Evolutionary conservation across 345 rosid genomes (phyloP).

Genomic region (Aurinia saxatilis): DNA sequence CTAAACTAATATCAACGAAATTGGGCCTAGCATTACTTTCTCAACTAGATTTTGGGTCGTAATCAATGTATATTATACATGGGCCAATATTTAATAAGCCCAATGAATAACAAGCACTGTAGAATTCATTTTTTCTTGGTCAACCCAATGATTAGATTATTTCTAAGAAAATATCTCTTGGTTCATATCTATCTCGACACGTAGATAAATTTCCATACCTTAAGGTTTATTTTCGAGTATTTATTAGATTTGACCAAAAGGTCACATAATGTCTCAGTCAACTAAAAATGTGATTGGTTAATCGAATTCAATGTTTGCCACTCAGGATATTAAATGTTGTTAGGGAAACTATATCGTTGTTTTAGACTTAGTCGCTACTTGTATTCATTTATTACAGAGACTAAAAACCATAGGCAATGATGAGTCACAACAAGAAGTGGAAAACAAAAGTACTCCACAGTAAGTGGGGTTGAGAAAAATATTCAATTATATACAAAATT

Average conservation of each 20-base stretch:
- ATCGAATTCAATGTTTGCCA: background rate
- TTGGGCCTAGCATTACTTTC: no score
- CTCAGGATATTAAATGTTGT: constrained; percentile 3
- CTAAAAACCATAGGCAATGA: background rate
- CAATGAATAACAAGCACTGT: background rate
- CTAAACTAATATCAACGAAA: no score
- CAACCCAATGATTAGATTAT: constrained; percentile 9
- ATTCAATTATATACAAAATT: no score
- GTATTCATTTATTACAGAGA: constrained; percentile 1
- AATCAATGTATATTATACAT: no score
- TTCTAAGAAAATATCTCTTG: constrained; percentile 4
- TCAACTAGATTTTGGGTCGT: no score
- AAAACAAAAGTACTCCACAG: background rate
- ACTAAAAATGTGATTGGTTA: constrained; percentile 10
- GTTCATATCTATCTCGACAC: constrained; percentile 3
- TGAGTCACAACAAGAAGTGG: background rate
- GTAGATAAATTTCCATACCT: background rate
- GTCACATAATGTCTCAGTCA: constrained; percentile 16
- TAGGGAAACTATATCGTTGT: background rate
- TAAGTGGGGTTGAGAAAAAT: no score
- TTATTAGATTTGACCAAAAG: constrained; percentile 19
- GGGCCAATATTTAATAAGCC: background rate
- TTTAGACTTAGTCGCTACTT: background rate
- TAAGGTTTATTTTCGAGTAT: background rate
- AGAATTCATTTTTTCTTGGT: background rate